These are phyloP conservation scores for Datura wrightii DNA, from an alignment of 257 asterid species.

Conservation along the genomic window DNA sequence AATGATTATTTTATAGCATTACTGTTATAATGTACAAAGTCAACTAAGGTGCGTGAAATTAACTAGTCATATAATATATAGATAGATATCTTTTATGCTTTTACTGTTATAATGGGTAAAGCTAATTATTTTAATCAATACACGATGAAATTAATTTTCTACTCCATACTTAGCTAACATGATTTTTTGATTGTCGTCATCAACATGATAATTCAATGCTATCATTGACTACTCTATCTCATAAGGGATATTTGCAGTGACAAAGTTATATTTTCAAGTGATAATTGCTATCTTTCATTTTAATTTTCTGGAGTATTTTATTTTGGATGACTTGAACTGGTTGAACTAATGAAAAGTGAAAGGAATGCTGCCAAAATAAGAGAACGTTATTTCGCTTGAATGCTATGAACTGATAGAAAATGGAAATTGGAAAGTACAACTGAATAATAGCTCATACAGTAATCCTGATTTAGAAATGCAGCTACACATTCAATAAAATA, in stretches of 20 bases:
- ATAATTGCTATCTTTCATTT: neutral
- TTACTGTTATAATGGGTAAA: neutral
- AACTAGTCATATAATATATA: neutral
- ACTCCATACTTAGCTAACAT: neutral
- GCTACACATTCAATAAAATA: too few species aligned
- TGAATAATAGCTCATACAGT: too few species aligned
- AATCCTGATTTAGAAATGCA: too few species aligned
- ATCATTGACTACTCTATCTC: neutral
- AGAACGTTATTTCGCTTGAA: too few species aligned
- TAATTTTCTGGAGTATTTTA: neutral
- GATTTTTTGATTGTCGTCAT: neutral
- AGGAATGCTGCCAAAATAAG: neutral
- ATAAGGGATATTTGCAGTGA: neutral
- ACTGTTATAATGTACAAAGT: too few species aligned
- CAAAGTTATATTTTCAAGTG: too few species aligned
- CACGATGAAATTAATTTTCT: too few species aligned
- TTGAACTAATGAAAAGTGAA: neutral
- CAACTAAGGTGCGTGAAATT: neutral
- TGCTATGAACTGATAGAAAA: too few species aligned
- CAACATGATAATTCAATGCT: too few species aligned
- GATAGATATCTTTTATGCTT: neutral
- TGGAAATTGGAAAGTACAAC: too few species aligned
- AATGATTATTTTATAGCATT: neutral
- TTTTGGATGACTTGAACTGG: neutral
- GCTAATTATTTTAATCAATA: too few species aligned